A percentile compares a stretch with the other conserved stretches of the same genome.
phyloP scores from a whole-genome alignment of 768 basidiomycete species.

The Pholiota microspora region DNA sequence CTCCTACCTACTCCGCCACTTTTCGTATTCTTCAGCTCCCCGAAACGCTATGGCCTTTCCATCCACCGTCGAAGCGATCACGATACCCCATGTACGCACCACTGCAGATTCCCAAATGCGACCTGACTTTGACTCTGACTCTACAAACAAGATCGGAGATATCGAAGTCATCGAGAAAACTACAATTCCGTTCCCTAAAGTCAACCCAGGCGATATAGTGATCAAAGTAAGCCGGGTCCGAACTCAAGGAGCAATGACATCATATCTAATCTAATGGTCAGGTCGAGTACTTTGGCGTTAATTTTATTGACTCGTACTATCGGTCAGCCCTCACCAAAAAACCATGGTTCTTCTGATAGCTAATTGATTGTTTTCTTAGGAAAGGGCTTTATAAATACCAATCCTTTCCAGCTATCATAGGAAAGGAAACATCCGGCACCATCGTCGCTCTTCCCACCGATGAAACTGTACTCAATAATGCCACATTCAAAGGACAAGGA shows the following conservation, averaged over 20 bases:
- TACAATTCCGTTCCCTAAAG: conserved; percentile 64
- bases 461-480: conserved; percentile 51
- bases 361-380: conserved; percentile 25
- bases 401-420: conserved; percentile 64
- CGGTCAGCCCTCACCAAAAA: conserved; percentile 38
- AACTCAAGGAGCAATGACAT: not conserved
- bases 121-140: not conserved
- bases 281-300: conserved; percentile 78
- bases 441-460: conserved; percentile 77
- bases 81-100: conserved; percentile 50
- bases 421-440: conserved; percentile 77
- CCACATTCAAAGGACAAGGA: conserved; percentile 60
- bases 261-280: conserved; percentile 19
- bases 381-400: conserved; percentile 62
- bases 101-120: not conserved
- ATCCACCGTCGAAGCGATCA: conserved; percentile 64
- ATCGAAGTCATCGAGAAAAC: conserved; percentile 74
- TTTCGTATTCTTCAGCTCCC: conserved; percentile 21
- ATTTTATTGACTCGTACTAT: conserved; percentile 86
- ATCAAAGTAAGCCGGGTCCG: conserved; percentile 33
- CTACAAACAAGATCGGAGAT: conserved; percentile 52
- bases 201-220: conserved; percentile 56
- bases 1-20: conserved; percentile 22
- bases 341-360: not conserved
- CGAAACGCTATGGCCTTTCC: conserved; percentile 49